Base-by-base conservation (phyloP, 164 flowering plant genomes). In the Dillenia suffruticosa region DNA sequence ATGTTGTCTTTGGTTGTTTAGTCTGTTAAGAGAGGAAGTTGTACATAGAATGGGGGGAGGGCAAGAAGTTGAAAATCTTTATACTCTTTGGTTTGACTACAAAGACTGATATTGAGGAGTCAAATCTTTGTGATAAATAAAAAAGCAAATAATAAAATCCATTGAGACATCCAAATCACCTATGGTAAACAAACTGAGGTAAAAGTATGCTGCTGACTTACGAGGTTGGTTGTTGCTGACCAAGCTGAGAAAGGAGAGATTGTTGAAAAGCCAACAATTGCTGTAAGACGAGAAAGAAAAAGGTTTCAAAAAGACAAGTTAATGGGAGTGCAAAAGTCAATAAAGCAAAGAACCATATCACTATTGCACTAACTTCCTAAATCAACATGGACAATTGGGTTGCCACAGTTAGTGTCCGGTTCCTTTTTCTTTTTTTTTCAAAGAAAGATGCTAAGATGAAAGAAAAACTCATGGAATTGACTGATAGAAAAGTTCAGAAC, bases 201-300 rank as follows among this genome's bases (percentile, higher is more conserved):
- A 22, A 40, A 44, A 14, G 32, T 45, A 50, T 50, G 24, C 53
- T 2, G 22, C 53, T 40, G 46, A 64, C 83, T 84, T 70, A 87
- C 92, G 67, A 81, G 59, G 63, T 67, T 53, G 84, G 47, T 13
- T 70, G 84, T 46, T 71, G 80, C 58, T 72, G 75, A 51, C 65
- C 73, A 57, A 74, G 67, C 54, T 72, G 81, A 40, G 87, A 74
- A 40, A 82, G 26, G 53, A 84, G 73, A 8, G 88, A 70, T 44
- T 84, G 87, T 77, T 86, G 92, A n/a, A 81, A 67, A 54, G 77
- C 14, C 67, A 82, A 12, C 16, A 84, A 58, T 80, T 82, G 92
- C 92, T 86, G 79, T 76, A 77, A 58, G 57, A 56, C 32, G 24
- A 8, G 46, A 22, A 67, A 55, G 11, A 16, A 11, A 49, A 44